phyloP scores from a whole-genome alignment of 2,329 filamentous ascomycete genomes.

The Ploettnerulaceae sp. region DNA sequence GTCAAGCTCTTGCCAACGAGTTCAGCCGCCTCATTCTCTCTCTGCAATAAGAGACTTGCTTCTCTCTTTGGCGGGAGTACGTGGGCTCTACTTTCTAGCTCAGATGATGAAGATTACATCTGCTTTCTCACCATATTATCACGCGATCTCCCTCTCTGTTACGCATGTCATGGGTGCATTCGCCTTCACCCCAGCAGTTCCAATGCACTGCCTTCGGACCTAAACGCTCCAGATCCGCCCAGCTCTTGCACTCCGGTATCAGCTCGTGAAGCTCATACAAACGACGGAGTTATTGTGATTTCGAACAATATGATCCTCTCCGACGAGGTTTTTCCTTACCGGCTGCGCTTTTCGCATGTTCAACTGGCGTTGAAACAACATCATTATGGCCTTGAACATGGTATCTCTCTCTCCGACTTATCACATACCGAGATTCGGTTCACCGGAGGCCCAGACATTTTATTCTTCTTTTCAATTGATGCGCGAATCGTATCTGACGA shows the following conservation, averaged over 20 bases:
- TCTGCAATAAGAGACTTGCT: constrained; percentile 11
- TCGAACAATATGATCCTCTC: too few relatives aligned
- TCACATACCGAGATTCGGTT: constrained; percentile 6
- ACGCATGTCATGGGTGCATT: constrained; percentile 10
- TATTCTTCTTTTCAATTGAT: constrained; percentile 12
- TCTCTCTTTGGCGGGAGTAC: constrained; percentile 4
- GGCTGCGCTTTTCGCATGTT: constrained; percentile 9
- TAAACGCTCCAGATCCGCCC: constrained; percentile 2
- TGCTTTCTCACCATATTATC: constrained; percentile 12
- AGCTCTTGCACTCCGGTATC: constrained; percentile 5
- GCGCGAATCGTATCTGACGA: constrained; percentile 8
- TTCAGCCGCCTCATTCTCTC: constrained; percentile 11
- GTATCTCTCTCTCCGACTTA: constrained; percentile 8
- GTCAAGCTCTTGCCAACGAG: constrained; percentile 7
- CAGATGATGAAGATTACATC: constrained; percentile 8
- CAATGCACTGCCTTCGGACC: not conserved
- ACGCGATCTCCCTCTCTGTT: constrained; percentile 8
- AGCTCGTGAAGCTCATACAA: constrained; percentile 2
- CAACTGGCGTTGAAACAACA: constrained; percentile 12
- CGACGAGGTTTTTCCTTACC: constrained; percentile 9
- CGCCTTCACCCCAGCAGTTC: constrained; percentile 10
- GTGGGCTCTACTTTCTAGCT: constrained; percentile 9
- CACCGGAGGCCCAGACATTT: not conserved
- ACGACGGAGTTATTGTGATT: constrained; percentile 3
- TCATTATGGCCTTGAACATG: constrained; percentile 9